Evolutionary conservation across 306 rosid species (phyloP).

Genomic region (Vachellia pachyceras): DNA sequence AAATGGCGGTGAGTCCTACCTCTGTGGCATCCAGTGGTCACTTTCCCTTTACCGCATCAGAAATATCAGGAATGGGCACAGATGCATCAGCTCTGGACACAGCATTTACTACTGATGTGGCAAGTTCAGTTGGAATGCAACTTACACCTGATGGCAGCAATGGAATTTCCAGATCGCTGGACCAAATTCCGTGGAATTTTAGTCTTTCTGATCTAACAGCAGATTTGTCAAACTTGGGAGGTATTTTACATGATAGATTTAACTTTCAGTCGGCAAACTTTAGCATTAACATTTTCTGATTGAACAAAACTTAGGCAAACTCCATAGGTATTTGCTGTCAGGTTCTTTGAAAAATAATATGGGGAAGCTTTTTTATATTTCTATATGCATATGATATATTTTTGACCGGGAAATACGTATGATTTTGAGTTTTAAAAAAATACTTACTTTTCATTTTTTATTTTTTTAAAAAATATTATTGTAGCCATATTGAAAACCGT

Average conservation of each 20-base stretch:
- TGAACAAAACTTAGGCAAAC: background rate
- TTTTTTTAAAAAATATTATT: background rate
- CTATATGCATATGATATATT: background rate
- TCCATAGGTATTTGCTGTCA: background rate
- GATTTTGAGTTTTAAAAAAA: background rate
- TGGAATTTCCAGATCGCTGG: slow-evolving; percentile 86
- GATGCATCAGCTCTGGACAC: slow-evolving; percentile 82
- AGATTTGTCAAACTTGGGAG: slow-evolving; percentile 92
- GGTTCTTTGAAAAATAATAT: background rate
- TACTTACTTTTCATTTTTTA: background rate
- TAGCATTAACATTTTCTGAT: background rate
- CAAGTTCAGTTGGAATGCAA: slow-evolving; percentile 81
- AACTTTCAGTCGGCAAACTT: background rate
- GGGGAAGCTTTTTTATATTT: background rate
- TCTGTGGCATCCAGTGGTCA: slow-evolving; percentile 98
- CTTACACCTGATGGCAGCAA: slow-evolving; percentile 80
- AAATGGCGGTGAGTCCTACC: slow-evolving; percentile 92
- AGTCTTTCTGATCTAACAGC: slow-evolving; percentile 91
- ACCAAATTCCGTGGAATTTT: slow-evolving; percentile 94
- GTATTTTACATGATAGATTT: slow-evolving; percentile 46
- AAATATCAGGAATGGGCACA: slow-evolving; percentile 90
- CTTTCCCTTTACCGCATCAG: slow-evolving; percentile 93
- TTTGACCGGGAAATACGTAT: background rate
- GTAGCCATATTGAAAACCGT: background rate
- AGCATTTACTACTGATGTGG: slow-evolving; percentile 91